A percentile compares a stretch with the other conserved stretches of the same genome.
phyloP scores from a whole-genome alignment of 2,329 filamentous ascomycete species.

The Harringtonia lauricola region DNA sequence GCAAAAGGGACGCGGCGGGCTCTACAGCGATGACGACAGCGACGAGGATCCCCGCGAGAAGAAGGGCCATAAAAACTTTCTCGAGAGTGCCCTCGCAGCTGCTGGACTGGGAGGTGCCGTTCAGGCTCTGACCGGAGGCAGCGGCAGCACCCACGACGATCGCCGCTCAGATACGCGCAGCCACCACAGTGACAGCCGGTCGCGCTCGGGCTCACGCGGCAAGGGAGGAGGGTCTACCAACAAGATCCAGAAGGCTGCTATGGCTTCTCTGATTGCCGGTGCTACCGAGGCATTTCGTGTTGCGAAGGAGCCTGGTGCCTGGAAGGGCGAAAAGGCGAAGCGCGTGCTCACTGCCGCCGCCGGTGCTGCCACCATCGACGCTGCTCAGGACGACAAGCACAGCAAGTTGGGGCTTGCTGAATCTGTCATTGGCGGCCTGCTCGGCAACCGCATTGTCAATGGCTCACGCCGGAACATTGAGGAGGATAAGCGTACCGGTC shows the following conservation, averaged over 20 bases:
- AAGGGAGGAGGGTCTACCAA: constrained; percentile 27
- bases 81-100: constrained; percentile 50
- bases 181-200: constrained; percentile 30
- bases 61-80: constrained; percentile 52
- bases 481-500: constrained; percentile 45
- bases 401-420: constrained; percentile 78
- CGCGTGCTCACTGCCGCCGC: constrained; percentile 80
- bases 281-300: constrained; percentile 87
- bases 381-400: constrained; percentile 59
- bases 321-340: constrained; percentile 86
- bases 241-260: constrained; percentile 76
- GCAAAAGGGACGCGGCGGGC: constrained; percentile 42
- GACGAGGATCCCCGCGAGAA: constrained; percentile 45
- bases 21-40: constrained; percentile 41
- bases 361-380: constrained; percentile 78
- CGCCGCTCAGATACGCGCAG: constrained; percentile 30
- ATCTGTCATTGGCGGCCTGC: constrained; percentile 78
- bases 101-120: constrained; percentile 51
- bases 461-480: constrained; percentile 59
- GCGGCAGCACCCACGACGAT: constrained; percentile 22
- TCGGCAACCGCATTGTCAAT: constrained; percentile 77
- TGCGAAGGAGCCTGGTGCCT: constrained; percentile 77
- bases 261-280: constrained; percentile 80
- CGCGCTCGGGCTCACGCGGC: constrained; percentile 31
- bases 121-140: constrained; percentile 43